Evolutionary conservation across 2,329 filamentous ascomycete genomes (phyloP), one percentile per base, ranked within the genome.

Genomic region (Pseudogymnoascus sp.): DNA sequence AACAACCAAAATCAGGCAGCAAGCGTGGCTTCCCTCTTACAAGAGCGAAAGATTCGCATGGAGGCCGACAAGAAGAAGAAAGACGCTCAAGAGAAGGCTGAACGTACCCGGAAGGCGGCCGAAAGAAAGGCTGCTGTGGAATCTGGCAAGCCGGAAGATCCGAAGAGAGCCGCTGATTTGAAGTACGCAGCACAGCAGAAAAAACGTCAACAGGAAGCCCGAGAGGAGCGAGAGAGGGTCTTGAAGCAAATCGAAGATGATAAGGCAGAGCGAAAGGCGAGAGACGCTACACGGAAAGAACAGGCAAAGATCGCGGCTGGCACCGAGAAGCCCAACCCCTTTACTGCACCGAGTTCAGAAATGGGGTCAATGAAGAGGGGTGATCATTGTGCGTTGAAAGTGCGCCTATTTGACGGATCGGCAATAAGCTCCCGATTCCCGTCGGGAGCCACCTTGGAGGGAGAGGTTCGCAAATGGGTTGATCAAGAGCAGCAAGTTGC

Each of bases 361-460:
- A 18, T 65, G 37, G 67, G 64, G 8, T 56, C 61, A 37, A 63
- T 59, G 3, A 63, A 62, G 4, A 63, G 59, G 71, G 65, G 66
- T 53, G 73, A 74, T 38, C 69, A 73, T 66, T 86, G 84, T 67
- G 83, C 88, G 16, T 78, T 97, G 1, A 91, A 95, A 70, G 84
- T 96, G 16, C 85, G 93, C 6, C 79, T 96, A 0, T 89, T 96
- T 63, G 91, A 97, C 71, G 93, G 93, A 8, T 88, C 87, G 10
- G 92, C 87, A 1, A 83, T 97, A 16, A 86, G 91, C 42, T 83
- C 81, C 3, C 85, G 83, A 16, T 96, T 97, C 73, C 78, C 84
- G 10, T 84, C 86, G 21, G 77, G 78, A 1, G 79, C 83, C 5
- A 89, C 83, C 0, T 80, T 97, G 3, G 75, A 78, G 5, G 78